phyloP scores from a whole-genome alignment of 2,329 filamentous ascomycete genomes.

The Ophiostoma sp. region DNA sequence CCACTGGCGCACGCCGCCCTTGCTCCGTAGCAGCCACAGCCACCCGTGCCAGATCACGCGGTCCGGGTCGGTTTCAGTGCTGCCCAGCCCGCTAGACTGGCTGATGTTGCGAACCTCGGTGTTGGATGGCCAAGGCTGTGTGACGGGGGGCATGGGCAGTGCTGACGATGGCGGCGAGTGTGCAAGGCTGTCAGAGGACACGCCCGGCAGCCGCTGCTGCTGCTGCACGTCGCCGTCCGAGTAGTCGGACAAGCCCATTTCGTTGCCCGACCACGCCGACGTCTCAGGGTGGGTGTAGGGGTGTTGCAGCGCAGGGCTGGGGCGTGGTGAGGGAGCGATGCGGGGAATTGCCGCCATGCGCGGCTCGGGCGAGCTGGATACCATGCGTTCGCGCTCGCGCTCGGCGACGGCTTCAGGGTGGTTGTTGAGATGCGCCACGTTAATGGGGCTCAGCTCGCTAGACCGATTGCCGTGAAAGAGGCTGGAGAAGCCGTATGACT shows the following conservation, averaged over 20 bases:
- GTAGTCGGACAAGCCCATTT: slow-evolving; percentile 77
- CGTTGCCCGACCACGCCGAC: slow-evolving; percentile 58
- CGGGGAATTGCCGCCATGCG: slow-evolving; percentile 31
- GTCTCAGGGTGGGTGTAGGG: slow-evolving; percentile 48
- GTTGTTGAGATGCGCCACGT: slow-evolving; percentile 19
- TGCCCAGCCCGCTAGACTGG: slow-evolving; percentile 52
- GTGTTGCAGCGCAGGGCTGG: slow-evolving; percentile 11
- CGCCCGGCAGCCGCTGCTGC: slow-evolving; percentile 38
- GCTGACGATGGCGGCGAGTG: slow-evolving; percentile 34
- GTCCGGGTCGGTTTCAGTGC: slow-evolving; percentile 62
- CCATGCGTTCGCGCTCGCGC: slow-evolving; percentile 39
- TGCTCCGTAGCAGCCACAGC: slow-evolving; percentile 77
- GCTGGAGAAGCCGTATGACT: slow-evolving; percentile 37
- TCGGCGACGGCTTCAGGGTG: slow-evolving; percentile 23
- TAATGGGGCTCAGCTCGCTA: slow-evolving; percentile 20
- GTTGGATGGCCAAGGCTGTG: slow-evolving; percentile 14
- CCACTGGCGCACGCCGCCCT: slow-evolving; percentile 82
- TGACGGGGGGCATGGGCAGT: slow-evolving; percentile 13
- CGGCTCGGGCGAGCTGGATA: slow-evolving; percentile 60
- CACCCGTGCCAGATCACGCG: slow-evolving; percentile 92
- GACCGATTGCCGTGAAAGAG: slow-evolving; percentile 9
- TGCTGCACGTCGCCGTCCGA: slow-evolving; percentile 60
- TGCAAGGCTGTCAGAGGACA: slow-evolving; percentile 49
- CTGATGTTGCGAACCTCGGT: slow-evolving; percentile 46
- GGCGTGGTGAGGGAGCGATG: not conserved